Conservation (phyloP, 2,329 filamentous ascomycete species). For the Xylariaceae sp. region DNA sequence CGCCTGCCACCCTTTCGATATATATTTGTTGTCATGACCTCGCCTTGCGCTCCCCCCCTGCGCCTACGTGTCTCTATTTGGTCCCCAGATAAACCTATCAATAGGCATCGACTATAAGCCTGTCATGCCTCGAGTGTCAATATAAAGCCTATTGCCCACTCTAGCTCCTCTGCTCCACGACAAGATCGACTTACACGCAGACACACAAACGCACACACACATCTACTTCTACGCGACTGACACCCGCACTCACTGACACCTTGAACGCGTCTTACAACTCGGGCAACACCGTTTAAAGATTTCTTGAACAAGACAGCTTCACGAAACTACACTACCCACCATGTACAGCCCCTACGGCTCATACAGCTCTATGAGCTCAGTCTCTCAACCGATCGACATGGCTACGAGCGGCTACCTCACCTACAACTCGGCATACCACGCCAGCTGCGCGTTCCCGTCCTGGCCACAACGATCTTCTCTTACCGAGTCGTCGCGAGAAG, state of each 20-base stretch:
- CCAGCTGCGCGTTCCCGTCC: slow-evolving; percentile 47
- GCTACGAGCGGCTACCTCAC: slow-evolving; percentile 35
- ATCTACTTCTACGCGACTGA: neutral
- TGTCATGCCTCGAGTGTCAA: slow-evolving; percentile 28
- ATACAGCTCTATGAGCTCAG: slow-evolving; percentile 41
- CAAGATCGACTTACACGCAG: slow-evolving; percentile 12
- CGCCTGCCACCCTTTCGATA: slow-evolving; percentile 23
- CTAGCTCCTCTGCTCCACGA: slow-evolving; percentile 8
- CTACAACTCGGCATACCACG: slow-evolving; percentile 31
- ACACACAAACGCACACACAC: slow-evolving; percentile 1
- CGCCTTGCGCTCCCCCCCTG: slow-evolving; percentile 32
- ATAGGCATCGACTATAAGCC: slow-evolving; percentile 12
- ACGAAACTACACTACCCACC: slow-evolving; percentile 4
- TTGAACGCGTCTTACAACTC: neutral
- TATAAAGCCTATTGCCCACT: slow-evolving; percentile 15
- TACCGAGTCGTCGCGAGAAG: slow-evolving; percentile 33
- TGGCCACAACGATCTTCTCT: slow-evolving; percentile 47
- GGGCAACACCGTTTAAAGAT: neutral
- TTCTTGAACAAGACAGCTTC: neutral
- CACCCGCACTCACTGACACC: slow-evolving; percentile 1
- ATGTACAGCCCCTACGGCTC: slow-evolving; percentile 42
- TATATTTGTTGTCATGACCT: slow-evolving; percentile 35
- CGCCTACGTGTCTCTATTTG: slow-evolving; percentile 24
- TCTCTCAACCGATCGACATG: slow-evolving; percentile 39
- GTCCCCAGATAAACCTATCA: slow-evolving; percentile 27